A percentile compares a stretch with the other conserved stretches of the same genome.
Evolutionary conservation across 2,329 filamentous ascomycete species (phyloP).

Genomic region (Fusarium nematophilum): DNA sequence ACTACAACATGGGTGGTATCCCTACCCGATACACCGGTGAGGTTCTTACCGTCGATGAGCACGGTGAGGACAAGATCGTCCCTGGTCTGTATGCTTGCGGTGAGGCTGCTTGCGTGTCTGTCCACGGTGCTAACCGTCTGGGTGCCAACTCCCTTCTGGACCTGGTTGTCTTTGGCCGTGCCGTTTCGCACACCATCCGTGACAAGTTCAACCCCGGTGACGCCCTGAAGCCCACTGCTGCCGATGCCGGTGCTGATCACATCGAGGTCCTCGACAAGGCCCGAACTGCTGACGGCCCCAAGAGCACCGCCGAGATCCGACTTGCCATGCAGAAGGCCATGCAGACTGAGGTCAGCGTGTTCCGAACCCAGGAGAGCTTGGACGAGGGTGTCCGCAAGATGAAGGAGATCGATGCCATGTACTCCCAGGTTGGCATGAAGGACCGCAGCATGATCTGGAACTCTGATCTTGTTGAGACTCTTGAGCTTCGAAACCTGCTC

Average conservation of each 20-base stretch:
- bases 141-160: conserved; percentile 98
- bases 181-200: conserved; percentile 95
- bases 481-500: conserved; percentile 93
- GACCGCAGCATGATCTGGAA: conserved; percentile 99
- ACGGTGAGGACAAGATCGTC: conserved; percentile 91
- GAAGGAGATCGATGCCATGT: conserved; percentile 82
- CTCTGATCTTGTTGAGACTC: conserved; percentile 94
- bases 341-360: conserved; percentile 97
- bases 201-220: conserved; percentile 90
- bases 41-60: conserved; percentile 87
- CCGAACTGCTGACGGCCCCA: conserved; percentile 84
- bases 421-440: conserved; percentile 89
- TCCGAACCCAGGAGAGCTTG: conserved; percentile 93
- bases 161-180: conserved; percentile 96
- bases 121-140: conserved; percentile 97
- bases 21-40: conserved; percentile 97
- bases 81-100: conserved; percentile 96
- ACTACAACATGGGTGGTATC: conserved; percentile 99
- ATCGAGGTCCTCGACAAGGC: conserved; percentile 88
- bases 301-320: conserved; percentile 89
- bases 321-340: conserved; percentile 97
- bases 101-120: conserved; percentile 96
- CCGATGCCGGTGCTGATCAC: conserved; percentile 88
- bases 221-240: conserved; percentile 80
- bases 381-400: conserved; percentile 94